Percentiles rank a stretch among this genome's conserved stretches.
Conservation (phyloP, 257 asterid species). For the Ehretia macrophylla region DNA sequence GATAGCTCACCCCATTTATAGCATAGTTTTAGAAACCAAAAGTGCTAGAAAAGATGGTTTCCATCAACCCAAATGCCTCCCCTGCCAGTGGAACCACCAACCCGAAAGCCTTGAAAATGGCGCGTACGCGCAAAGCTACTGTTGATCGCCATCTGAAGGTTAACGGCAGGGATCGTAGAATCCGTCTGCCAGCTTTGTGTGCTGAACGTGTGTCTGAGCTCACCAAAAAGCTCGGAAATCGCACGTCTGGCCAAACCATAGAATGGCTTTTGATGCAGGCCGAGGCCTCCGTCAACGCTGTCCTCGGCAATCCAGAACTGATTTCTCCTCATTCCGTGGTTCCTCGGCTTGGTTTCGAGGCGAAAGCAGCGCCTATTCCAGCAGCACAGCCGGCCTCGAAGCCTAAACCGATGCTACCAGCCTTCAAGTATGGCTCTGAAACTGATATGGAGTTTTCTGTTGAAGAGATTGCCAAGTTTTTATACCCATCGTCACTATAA, state of each 20-base stretch:
- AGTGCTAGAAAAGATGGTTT: too few species aligned
- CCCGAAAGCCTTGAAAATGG: too few species aligned
- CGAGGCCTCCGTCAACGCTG: slow-evolving; percentile 1
- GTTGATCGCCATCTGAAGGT: slow-evolving; percentile 4
- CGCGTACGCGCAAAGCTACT: background rate
- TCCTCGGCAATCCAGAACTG: too few species aligned
- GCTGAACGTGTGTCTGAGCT: slow-evolving; percentile 3
- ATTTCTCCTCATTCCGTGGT: too few species aligned
- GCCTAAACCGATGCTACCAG: background rate
- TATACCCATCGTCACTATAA: background rate
- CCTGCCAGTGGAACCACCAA: too few species aligned
- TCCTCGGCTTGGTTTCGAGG: background rate
- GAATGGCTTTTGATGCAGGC: slow-evolving; percentile 12
- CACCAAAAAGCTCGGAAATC: slow-evolving; percentile 1
- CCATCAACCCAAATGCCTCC: too few species aligned
- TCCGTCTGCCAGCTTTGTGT: background rate
- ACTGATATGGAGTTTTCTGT: background rate
- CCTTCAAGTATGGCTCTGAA: background rate
- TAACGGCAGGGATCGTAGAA: slow-evolving; percentile 1
- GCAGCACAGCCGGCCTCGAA: too few species aligned
- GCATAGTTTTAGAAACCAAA: too few species aligned
- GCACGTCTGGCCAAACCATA: slow-evolving; percentile 6
- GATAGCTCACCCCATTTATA: too few species aligned
- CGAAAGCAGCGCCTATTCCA: background rate
- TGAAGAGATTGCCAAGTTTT: background rate